phyloP scores from a whole-genome alignment of 345 rosid species.

The Passiflora organensis region DNA sequence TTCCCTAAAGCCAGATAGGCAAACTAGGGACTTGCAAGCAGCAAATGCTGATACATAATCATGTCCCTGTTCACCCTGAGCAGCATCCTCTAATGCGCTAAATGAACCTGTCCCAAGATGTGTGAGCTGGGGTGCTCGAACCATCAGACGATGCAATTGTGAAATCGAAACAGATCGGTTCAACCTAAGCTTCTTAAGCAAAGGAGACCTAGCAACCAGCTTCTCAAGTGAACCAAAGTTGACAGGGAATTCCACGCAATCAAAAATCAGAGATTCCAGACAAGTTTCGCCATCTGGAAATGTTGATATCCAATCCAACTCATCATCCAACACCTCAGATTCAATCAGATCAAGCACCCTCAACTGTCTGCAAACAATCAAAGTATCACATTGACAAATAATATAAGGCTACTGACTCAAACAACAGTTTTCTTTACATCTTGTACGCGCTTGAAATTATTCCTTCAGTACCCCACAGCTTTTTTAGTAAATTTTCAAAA shows the following conservation, averaged over 20 bases:
- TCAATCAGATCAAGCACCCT: conserved; percentile 75
- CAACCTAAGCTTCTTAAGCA: conserved; percentile 57
- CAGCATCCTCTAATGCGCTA: conserved; percentile 33
- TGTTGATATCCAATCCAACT: conserved; percentile 68
- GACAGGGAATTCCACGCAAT: conserved; percentile 53
- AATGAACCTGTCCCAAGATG: conserved; percentile 88
- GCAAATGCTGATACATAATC: conserved; percentile 60
- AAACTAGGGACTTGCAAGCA: conserved; percentile 59
- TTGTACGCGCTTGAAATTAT: too few species aligned
- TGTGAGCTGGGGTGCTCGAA: conserved; percentile 63
- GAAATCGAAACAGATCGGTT: conserved; percentile 58
- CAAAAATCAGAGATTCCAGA: conserved; percentile 67
- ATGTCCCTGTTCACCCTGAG: conserved; percentile 43
- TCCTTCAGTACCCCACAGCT: too few species aligned
- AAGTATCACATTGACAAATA: background rate
- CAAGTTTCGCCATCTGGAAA: conserved; percentile 58
- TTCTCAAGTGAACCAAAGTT: conserved; percentile 67
- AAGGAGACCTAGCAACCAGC: conserved; percentile 64
- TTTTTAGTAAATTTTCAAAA: too few species aligned
- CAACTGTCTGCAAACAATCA: conserved; percentile 45
- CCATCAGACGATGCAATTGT: conserved; percentile 47
- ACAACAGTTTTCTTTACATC: background rate
- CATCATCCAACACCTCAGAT: conserved; percentile 61
- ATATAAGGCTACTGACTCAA: background rate
- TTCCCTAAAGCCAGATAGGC: conserved; percentile 83